Evolutionary conservation across 2,329 filamentous ascomycete species (phyloP).

Genomic region (Cladosporium sp.): DNA sequence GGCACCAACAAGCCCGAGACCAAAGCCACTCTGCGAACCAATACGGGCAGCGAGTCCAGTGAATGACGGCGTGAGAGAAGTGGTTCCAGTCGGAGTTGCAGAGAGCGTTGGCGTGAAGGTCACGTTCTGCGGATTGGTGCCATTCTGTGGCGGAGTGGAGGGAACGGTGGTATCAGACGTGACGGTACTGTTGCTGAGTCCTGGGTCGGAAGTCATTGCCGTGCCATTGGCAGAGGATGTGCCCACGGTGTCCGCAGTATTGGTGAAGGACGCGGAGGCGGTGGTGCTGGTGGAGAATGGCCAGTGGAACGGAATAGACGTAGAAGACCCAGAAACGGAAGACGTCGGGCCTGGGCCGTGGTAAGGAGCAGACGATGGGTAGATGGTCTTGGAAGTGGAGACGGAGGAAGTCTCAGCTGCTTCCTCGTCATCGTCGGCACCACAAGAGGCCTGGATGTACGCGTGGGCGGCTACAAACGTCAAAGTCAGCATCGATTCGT

Average conservation of each 20-base stretch:
- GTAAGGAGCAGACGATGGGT: conserved; percentile 8
- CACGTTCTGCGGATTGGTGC: neutral
- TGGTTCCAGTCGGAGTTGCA: neutral
- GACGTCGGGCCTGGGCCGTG: conserved; percentile 5
- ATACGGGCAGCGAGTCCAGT: neutral
- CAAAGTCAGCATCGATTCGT: neutral
- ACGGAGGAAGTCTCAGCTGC: neutral
- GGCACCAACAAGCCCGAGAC: neutral
- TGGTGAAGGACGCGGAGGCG: neutral
- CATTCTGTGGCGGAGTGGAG: neutral
- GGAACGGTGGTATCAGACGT: neutral
- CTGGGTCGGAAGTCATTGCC: neutral
- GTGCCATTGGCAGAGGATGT: neutral
- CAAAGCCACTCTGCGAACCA: neutral
- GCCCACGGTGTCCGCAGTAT: neutral
- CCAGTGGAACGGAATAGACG: conserved; percentile 4
- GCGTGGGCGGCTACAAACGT: neutral
- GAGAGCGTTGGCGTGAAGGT: neutral
- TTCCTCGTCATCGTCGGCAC: neutral
- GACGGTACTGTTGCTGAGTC: neutral
- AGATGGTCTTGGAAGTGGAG: neutral
- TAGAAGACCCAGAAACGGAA: neutral
- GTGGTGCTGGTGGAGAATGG: neutral
- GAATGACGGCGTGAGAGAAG: neutral
- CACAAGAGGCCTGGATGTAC: conserved; percentile 4